A percentile compares a stretch with the other conserved stretches of the same genome.
Conservation (phyloP, 495 filamentous ascomycete genomes). For the Xylaria telfairii region DNA sequence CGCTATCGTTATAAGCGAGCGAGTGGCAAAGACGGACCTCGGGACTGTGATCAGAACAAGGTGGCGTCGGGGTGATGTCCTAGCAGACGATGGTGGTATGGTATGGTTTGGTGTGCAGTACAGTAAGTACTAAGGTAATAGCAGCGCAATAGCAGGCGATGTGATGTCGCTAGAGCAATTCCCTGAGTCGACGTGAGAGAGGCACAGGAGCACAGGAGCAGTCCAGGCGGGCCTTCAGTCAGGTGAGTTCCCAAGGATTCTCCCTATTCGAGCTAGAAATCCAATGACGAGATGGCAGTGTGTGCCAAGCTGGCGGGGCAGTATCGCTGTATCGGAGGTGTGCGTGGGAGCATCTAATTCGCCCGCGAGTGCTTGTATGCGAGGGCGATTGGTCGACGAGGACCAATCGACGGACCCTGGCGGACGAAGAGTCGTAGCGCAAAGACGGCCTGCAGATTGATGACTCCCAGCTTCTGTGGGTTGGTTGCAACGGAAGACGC, state of each 20-base stretch:
- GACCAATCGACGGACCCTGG: constrained; percentile 12
- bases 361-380: constrained; percentile 29
- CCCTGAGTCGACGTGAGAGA: not conserved
- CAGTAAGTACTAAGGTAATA: too few relatives aligned
- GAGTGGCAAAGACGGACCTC: constrained; percentile 10
- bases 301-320: constrained; percentile 36
- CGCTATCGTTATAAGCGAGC: constrained; percentile 14
- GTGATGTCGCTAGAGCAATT: not conserved
- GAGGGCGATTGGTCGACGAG: constrained; percentile 27
- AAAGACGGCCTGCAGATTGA: constrained; percentile 25
- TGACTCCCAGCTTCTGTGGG: constrained; percentile 13
- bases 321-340: constrained; percentile 38
- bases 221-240: constrained; percentile 28
- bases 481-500: constrained; percentile 28
- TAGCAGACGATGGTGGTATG: not conserved
- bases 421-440: constrained; percentile 25
- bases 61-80: not conserved
- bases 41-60: not conserved
- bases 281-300: constrained; percentile 33
- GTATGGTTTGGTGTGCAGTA: not conserved
- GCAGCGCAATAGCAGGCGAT: not conserved
- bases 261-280: constrained; percentile 33
- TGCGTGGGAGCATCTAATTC: constrained; percentile 38
- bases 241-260: constrained; percentile 32
- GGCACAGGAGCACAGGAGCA: constrained; percentile 10